Base-by-base conservation (phyloP, 2,329 filamentous ascomycete genomes). In the Annulohypoxylon truncatum region DNA sequence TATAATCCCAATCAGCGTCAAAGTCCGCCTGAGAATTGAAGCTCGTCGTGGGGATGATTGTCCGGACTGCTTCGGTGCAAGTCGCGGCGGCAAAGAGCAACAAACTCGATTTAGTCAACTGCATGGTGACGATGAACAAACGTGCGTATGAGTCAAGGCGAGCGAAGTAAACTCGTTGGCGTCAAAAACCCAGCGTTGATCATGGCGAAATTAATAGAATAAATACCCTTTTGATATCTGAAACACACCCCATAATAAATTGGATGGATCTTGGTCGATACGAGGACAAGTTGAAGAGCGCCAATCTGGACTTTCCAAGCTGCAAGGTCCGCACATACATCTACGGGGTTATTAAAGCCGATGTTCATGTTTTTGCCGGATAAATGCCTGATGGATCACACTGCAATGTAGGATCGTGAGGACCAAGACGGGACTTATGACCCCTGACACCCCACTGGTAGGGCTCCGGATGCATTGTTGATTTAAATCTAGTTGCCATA, bases 1-100 rank as follows among this genome's bases (percentile, higher is more conserved):
- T 81, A 75, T 85, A 84, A 56, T 74, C 75, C 78, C 84, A 88
- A 75, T 84, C 76, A 4, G 75, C 69, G 59, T 81, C 77, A 58
- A 84, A 82, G 70, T 74, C 69, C 46, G 76, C 44, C 58, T 78
- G 77, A 0, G 77, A 78, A 70, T 78, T 72, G 72, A 82, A 81
- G 63, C 75, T 78, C 10, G 76, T 78, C 8, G 60, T 74, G 0
- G 80, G 80, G 61, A 82, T 82, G 22, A 81, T 76, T 8, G 79
- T 78, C 31, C 72, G 72, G 4, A 77, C 76, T 13, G 77, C 74
- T 7, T 66, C 66, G 29, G 70, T 64, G 53, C 72, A 67, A 26
- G 71, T 62, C 28, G 67, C 71, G 12, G 72, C 58, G 24, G 57
- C 66, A 18, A 74, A 47, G n/a, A 74, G 31, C 26, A 69, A 35